These are phyloP conservation scores for Backusella tarrabulga DNA, from an alignment of 192 early-diverging fungal species.

Conservation along the genomic window DNA sequence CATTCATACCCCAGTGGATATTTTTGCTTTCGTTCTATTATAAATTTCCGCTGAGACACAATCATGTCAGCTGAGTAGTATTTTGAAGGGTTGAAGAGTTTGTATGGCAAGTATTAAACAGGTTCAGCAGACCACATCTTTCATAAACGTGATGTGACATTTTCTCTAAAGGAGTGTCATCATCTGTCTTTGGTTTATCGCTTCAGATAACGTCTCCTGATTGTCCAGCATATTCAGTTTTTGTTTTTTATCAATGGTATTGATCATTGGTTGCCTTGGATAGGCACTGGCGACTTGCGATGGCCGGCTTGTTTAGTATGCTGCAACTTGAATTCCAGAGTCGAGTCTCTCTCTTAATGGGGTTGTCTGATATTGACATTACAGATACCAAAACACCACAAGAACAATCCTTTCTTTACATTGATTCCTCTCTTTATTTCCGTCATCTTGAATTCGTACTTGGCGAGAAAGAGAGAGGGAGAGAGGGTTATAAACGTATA, in stretches of 20 bases:
- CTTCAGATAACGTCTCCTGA: not conserved
- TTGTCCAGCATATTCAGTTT: not conserved
- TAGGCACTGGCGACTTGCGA: not conserved
- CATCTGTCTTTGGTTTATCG: not conserved
- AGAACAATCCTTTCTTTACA: too few species aligned
- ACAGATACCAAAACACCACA: not conserved
- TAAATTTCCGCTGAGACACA: slow-evolving; percentile 44
- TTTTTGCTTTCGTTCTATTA: slow-evolving; percentile 62
- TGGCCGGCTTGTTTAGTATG: not conserved
- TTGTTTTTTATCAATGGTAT: not conserved
- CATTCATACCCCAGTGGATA: slow-evolving; percentile 73
- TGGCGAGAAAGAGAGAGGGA: not conserved
- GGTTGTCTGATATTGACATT: not conserved
- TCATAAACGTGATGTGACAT: not conserved
- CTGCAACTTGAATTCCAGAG: not conserved
- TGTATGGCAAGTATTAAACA: slow-evolving; percentile 89
- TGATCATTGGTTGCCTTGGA: not conserved
- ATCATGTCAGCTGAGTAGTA: slow-evolving; percentile 62
- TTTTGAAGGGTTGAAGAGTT: slow-evolving; percentile 75
- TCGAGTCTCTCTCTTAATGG: not conserved
- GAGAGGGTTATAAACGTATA: not conserved
- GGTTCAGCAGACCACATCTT: slow-evolving; percentile 66
- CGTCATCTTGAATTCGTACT: not conserved
- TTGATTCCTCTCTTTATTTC: not conserved
- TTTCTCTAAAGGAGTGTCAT: not conserved